phyloP scores from a whole-genome alignment of 805 yeast genomes.

The Ogataea salicorniae region DNA sequence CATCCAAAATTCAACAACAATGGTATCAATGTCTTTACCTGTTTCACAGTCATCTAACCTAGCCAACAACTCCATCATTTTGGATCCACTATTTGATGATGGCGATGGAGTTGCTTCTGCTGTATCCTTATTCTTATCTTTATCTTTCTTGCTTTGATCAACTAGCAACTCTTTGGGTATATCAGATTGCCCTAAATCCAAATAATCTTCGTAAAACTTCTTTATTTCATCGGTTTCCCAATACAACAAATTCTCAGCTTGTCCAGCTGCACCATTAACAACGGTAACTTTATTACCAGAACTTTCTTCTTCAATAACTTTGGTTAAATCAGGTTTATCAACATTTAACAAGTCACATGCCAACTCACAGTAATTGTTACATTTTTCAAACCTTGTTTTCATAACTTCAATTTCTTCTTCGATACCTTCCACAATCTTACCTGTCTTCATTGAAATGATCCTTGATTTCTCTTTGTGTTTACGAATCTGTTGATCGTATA shows the following conservation, averaged over 20 bases:
- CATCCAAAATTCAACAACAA: conserved; percentile 44
- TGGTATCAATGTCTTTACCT: conserved; percentile 45
- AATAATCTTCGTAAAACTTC: conserved; percentile 56
- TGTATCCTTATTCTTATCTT: conserved; percentile 3
- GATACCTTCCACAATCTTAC: conserved; percentile 43
- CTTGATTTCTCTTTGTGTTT: conserved; percentile 37
- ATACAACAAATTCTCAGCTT: conserved; percentile 11
- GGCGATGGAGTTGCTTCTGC: conserved; percentile 6
- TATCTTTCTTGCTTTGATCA: conserved; percentile 10
- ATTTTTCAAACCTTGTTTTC: conserved; percentile 33
- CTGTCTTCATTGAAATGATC: conserved; percentile 61
- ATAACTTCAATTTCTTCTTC: conserved; percentile 24
- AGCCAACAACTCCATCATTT: conserved; percentile 9
- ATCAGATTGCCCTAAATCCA: conserved; percentile 32
- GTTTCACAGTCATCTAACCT: conserved; percentile 34
- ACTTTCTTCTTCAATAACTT: conserved; percentile 21
- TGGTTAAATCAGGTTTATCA: conserved; percentile 33
- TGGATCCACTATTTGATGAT: not conserved
- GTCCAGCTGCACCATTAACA: conserved; percentile 11
- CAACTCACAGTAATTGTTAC: conserved; percentile 37
- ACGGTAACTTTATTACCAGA: conserved; percentile 24
- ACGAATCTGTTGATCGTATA: conserved; percentile 32
- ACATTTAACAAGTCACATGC: conserved; percentile 40
- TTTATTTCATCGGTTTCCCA: conserved; percentile 70
- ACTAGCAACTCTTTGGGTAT: conserved; percentile 25